These are phyloP conservation scores for Vinca major DNA, from an alignment of 305 asterid species.

Conservation along the genomic window DNA sequence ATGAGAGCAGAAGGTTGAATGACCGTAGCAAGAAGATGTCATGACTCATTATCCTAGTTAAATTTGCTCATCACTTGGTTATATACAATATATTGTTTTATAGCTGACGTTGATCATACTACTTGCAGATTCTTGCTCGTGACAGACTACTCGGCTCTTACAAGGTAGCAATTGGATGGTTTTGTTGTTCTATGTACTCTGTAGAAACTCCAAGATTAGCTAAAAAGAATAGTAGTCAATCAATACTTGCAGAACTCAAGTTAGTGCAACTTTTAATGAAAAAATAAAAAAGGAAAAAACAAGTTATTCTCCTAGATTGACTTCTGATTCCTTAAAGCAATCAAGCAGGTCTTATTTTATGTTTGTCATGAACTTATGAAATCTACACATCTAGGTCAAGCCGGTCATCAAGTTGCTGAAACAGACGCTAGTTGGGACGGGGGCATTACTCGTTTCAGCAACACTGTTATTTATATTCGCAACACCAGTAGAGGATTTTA, in stretches of 20 bases:
- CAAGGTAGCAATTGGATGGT: constrained; percentile 43
- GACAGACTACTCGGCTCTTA: constrained; percentile 80
- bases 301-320: constrained; percentile 1
- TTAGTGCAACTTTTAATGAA: not conserved
- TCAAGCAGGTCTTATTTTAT: constrained; percentile 6
- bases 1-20: not conserved
- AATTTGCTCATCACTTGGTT: not conserved
- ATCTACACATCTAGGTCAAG: constrained; percentile 49
- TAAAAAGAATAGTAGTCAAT: not conserved
- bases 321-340: constrained; percentile 6
- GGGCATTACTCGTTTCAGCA: constrained; percentile 67
- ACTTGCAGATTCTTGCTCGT: constrained; percentile 73
- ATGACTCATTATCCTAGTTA: not conserved
- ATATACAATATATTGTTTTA: not conserved
- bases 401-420: constrained; percentile 85
- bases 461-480: constrained; percentile 61
- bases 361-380: constrained; percentile 13
- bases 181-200: constrained; percentile 6
- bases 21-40: not conserved
- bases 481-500: constrained; percentile 71
- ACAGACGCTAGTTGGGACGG: constrained; percentile 84
- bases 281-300: not conserved
- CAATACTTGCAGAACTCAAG: not conserved
- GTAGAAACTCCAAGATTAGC: constrained; percentile 5
- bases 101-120: constrained; percentile 9